Evolutionary conservation across 371 early-diverging fungal genomes (phyloP), one percentile per base, ranked within the genome.

Genomic region (Mycotypha africana): DNA sequence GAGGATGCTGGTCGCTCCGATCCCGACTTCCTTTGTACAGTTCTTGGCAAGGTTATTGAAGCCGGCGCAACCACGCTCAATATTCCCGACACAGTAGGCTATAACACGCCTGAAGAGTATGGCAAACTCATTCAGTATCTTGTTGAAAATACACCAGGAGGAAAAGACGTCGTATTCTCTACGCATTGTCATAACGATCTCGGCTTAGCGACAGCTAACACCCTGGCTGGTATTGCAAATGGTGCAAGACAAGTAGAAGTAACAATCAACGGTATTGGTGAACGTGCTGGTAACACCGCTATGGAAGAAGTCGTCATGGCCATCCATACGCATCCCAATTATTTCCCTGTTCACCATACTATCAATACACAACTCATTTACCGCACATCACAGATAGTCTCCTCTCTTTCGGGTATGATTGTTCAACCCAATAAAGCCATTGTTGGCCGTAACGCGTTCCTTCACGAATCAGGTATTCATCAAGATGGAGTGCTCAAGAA

Each of bases 341-440:
- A 60, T 39, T 94, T 80, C 76, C 94, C 93, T 3, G 93, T 95
- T 14, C 76, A 82, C 52, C 85, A 90, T 69, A 82, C 84, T 7
- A 84, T 95, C 70, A 90, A 92, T 76, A 95, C 95, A 2, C 63
- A 72, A n/a, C 76, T 85, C 49, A 87, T 97, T 53, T 90, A 77
- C 65, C 74, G 87, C 39, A 85, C 88, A 17, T 94, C 94, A 17
- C 89, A 89, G 55, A 66, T 97, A 68, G 95, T 97, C 19, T 82
- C 88, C 14, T 76, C 82, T 24, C 70, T 86, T 30, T 86, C 91
- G 2, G 97, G 97, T n/a, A 92, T 95, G 93, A 62, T 78, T 21
- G 86, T 97, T 28, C 97, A 97, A 62, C 81, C 93, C 23, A 95
- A 97, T 82, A 97, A 97, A 74, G 95, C 97, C 23, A 95, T 97